Base-by-base conservation (phyloP, 768 basidiomycete species). In the Boletus eberwhitei region DNA sequence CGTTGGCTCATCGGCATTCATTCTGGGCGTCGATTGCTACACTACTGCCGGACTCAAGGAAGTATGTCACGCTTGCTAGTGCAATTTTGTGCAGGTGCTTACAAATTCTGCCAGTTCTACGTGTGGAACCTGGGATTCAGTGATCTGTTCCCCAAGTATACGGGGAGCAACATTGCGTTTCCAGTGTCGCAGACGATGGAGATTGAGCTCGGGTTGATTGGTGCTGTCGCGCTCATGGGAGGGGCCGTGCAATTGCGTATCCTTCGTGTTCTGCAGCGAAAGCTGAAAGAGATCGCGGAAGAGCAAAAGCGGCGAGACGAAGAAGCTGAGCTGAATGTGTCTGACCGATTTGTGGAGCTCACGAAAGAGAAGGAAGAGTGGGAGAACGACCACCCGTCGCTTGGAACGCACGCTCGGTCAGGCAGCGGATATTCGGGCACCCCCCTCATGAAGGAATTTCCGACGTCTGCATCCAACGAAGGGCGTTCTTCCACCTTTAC, bases 81-180 rank as follows among this genome's bases (percentile, higher is more conserved):
- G 19, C 26, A 4, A 7, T 37, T 31, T 47, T 14, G 24, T 14
- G n/a, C 8, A 50, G 26, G 58, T 59, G 26, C 57, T 63, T 47
- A 62, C 57, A 24, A 54, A 54, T 49, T 35, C 21, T 49, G 29
- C 48, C 57, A 96, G 91, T 97, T 97, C 74, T 98, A 97, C 73
- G 77, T 97, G 48, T 97, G 90, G 86, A 98, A 97, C 69, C 76
- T 98, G 48, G 96, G 96, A 38, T 97, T 94, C 74, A 78, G 75
- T 2, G 64, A 74, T 5, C 73, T 98, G 29, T 98, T 94, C 71
- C 85, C 89, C 11, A 90, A 88, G 62, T 93, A 85, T 61, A 73
- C 78, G 21, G 71, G 75, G 49, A 79, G 84, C 62, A 76, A 80
- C 55, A 89, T 90, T 54, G 73, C 80, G 48, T 95, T 90, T 66